phyloP scores from a whole-genome alignment of 805 yeast species.

The Yamadazyma philogaea region DNA sequence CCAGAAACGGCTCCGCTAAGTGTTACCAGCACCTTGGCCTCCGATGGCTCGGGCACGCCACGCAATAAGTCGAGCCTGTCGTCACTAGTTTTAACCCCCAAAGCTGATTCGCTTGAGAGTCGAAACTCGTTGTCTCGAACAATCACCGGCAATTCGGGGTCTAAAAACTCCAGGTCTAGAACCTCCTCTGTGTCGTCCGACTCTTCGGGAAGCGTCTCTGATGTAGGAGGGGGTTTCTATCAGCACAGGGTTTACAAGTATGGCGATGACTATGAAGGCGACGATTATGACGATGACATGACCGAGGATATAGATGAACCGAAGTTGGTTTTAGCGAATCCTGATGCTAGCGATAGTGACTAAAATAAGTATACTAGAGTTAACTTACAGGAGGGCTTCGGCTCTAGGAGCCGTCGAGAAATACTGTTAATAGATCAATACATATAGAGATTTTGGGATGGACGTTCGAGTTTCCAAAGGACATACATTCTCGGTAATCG shows the following conservation, averaged over 20 bases:
- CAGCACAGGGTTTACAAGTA: constrained; percentile 38
- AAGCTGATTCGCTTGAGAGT: constrained; percentile 12
- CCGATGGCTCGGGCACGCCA: constrained; percentile 5
- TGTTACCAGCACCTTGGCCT: constrained; percentile 7
- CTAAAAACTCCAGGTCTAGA: constrained; percentile 8
- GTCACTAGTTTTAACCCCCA: constrained; percentile 3
- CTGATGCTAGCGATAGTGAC: constrained; percentile 45
- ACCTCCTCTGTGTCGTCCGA: constrained; percentile 14
- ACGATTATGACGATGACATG: constrained; percentile 14
- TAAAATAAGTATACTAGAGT: constrained; percentile 10
- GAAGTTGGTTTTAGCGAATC: constrained; percentile 55
- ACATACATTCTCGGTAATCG: too few relatives aligned
- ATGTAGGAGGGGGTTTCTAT: constrained; percentile 28
- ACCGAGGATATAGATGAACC: constrained; percentile 23
- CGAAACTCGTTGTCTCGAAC: constrained; percentile 30
- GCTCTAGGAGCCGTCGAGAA: background rate
- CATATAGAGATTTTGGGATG: too few relatives aligned
- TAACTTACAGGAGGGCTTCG: background rate
- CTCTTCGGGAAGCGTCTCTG: constrained; percentile 16
- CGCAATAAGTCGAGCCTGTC: constrained; percentile 4
- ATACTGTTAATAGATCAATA: background rate
- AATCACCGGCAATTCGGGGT: constrained; percentile 21
- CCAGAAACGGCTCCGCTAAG: constrained; percentile 8
- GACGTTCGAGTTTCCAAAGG: too few relatives aligned
- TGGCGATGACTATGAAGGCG: constrained; percentile 25